Conservation (phyloP, 495 filamentous ascomycete genomes). For the Cetradonia linearis region DNA sequence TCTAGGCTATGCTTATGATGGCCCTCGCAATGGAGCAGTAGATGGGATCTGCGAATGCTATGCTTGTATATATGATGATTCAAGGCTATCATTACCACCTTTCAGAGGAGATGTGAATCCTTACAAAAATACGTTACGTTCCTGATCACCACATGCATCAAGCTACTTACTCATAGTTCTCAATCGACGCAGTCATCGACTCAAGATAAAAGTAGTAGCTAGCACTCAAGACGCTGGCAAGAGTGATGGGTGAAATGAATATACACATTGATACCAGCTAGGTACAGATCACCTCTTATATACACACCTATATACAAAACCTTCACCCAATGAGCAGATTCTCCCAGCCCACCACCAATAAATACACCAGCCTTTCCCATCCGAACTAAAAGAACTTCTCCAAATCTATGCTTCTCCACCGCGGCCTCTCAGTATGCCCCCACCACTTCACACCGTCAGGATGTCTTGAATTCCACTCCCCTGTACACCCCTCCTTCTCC, state of each 20-base stretch:
- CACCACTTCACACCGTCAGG: slow-evolving; percentile 23
- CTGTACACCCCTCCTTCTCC: slow-evolving; percentile 40
- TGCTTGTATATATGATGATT: slow-evolving; percentile 10
- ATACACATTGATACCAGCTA: too few species aligned
- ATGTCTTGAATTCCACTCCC: slow-evolving; percentile 43
- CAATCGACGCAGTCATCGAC: background rate
- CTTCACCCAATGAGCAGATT: too few species aligned
- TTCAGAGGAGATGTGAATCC: background rate
- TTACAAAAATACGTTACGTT: background rate
- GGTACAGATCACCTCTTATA: too few species aligned
- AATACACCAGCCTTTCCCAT: too few species aligned
- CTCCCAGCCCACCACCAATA: too few species aligned
- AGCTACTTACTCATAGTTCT: background rate
- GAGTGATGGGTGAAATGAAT: too few species aligned
- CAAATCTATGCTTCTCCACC: slow-evolving; percentile 17
- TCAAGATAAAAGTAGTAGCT: too few species aligned
- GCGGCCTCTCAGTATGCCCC: slow-evolving; percentile 21
- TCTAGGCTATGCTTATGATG: slow-evolving; percentile 1
- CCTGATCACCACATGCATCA: background rate
- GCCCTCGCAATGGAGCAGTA: background rate
- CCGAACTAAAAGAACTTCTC: slow-evolving; percentile 17
- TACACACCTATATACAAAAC: too few species aligned
- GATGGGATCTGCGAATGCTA: slow-evolving; percentile 3
- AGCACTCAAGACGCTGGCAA: too few species aligned
- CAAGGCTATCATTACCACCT: background rate